Evolutionary conservation across 2,329 filamentous ascomycete species (phyloP), one percentile per base, ranked within the genome.

Genomic region (Plenodomus lindquistii): DNA sequence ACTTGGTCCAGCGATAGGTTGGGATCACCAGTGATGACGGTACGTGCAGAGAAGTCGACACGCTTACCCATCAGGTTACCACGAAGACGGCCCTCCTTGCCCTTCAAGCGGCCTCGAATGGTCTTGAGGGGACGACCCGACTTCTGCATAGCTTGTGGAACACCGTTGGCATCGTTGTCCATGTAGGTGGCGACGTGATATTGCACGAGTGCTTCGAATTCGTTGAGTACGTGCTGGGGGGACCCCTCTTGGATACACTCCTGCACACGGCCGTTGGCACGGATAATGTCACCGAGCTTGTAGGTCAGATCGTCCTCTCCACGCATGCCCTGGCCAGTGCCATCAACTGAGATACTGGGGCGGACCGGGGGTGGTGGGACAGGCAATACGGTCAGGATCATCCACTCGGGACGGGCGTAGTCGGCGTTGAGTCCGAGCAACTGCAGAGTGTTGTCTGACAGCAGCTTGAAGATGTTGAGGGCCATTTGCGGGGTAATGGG

Each of bases 261-360:
- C 60, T 89, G 86, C 47, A 99, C 92, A 64, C 96, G 97, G 62
- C 89, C 88, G 76, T 99, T 99, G 63, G 94, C 93, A 60, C 94
- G 91, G 63, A 99, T 94, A 65, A 99, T 97, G 75, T 99, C 94
- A 66, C 92, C 92, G 24, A 99, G 81, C 77, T 99, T 99, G 83
- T 97, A 99, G 0, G 94, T 99, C 82, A 99, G 83, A 80, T 99
- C 95, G 73, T 99, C 94, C 76, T 99, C 94, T 70, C 94, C 94
- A 55, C 94, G 88, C 79, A 93, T 86, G 55, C 94, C 94, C 59
- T 90, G 89, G 44, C 90, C 89, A 37, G 91, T 96, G 43, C 94
- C 92, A 67, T 97, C 95, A 78, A 97, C 93, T 18, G 93, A 95
- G 63, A 99, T 96, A 81, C 91, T 97, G 4, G 94, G 94, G 45